These are phyloP conservation scores for Phytophthora hibernalis DNA, from an alignment of 352 stramenopile genomes.

Conservation along the genomic window DNA sequence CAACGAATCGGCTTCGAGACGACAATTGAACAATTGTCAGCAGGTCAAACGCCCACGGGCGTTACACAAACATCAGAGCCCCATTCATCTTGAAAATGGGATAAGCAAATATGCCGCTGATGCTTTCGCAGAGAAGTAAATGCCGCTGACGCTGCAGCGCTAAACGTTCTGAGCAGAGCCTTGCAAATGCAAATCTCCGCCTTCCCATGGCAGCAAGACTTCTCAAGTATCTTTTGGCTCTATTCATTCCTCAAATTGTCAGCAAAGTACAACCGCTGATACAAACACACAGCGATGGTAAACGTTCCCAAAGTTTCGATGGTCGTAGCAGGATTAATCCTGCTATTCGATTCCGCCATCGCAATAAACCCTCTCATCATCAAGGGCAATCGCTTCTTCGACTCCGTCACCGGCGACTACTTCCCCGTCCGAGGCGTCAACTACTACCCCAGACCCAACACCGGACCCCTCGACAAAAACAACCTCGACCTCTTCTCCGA, in stretches of 20 bases:
- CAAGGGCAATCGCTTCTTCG: slow-evolving; percentile 85
- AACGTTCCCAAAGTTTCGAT: background rate
- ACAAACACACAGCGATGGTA: background rate
- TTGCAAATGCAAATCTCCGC: background rate
- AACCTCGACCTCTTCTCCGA: slow-evolving; percentile 89
- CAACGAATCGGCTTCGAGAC: too few relatives aligned
- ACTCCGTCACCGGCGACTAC: slow-evolving; percentile 70
- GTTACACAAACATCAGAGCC: background rate
- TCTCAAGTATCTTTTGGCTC: background rate
- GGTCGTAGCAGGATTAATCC: background rate
- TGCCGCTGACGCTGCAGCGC: too few relatives aligned
- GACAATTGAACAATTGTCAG: too few relatives aligned
- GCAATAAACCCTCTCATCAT: slow-evolving; percentile 50
- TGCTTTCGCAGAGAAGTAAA: background rate
- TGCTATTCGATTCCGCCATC: background rate
- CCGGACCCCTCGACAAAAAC: slow-evolving; percentile 66
- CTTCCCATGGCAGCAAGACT: background rate
- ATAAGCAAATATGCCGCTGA: too few relatives aligned
- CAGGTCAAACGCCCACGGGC: too few relatives aligned
- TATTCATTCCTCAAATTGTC: background rate
- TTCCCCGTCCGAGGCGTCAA: slow-evolving; percentile 82
- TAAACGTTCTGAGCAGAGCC: background rate
- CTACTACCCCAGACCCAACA: slow-evolving; percentile 90
- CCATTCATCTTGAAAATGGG: background rate
- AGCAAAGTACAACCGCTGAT: background rate